Percentiles rank a stretch among this genome's conserved stretches.
These are phyloP conservation scores for Aspergillus avenaceus DNA, from an alignment of 495 filamentous ascomycete genomes.

Conservation along the genomic window DNA sequence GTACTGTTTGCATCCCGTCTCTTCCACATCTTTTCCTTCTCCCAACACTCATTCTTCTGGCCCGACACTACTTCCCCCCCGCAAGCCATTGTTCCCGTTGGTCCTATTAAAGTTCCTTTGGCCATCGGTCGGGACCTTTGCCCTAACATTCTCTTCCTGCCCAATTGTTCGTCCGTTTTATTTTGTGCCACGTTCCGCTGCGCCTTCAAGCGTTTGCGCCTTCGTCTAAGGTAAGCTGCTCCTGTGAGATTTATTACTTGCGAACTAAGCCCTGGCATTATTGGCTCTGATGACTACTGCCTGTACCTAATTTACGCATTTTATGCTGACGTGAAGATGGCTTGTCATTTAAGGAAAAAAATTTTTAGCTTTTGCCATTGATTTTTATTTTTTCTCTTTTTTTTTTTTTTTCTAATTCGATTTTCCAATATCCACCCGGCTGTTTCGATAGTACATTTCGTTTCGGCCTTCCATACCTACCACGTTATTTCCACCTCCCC, in stretches of 20 bases:
- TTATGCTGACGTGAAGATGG: conserved; percentile 6
- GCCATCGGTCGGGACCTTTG: conserved; percentile 18
- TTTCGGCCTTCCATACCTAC: conserved; percentile 10
- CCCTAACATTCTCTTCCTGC: conserved; percentile 18
- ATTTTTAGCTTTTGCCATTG: conserved; percentile 3
- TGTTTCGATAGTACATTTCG: conserved; percentile 6
- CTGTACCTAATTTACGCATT: conserved; percentile 7
- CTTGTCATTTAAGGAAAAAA: neutral
- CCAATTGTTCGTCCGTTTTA: conserved; percentile 20
- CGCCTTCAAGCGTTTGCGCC: conserved; percentile 21
- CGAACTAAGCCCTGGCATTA: conserved; percentile 13
- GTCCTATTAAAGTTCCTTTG: conserved; percentile 12
- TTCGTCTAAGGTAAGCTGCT: conserved; percentile 19
- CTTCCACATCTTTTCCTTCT: neutral
- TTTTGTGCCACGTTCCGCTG: conserved; percentile 31
- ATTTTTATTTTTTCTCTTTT: conserved; percentile 1
- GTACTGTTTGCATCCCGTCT: neutral
- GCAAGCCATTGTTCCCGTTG: conserved; percentile 8
- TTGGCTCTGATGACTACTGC: conserved; percentile 3
- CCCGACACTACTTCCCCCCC: conserved; percentile 6
- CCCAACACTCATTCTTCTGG: neutral
- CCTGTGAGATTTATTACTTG: conserved; percentile 12
- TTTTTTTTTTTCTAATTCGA: neutral
- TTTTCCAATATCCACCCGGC: conserved; percentile 1
- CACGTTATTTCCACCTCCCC: conserved; percentile 9